phyloP scores from a whole-genome alignment of 2,329 filamentous ascomycete species.

The Colletotrichum sansevieriae region DNA sequence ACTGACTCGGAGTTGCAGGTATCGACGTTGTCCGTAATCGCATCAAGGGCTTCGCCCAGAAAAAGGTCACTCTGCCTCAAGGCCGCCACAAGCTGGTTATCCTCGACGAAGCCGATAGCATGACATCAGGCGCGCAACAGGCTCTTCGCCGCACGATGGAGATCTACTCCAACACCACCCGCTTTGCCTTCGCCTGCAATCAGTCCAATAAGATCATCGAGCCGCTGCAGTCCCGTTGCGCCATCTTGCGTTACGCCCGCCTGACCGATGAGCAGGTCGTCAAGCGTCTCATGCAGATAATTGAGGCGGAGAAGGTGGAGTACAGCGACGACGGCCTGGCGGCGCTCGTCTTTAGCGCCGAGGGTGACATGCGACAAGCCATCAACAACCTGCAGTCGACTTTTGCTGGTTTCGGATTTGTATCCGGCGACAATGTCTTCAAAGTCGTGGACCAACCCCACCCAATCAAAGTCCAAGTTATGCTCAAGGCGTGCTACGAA shows the following conservation, averaged over 20 bases:
- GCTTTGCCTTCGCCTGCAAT: constrained; percentile 98
- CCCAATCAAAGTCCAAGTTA: constrained; percentile 97
- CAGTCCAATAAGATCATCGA: constrained; percentile 99
- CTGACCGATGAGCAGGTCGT: constrained; percentile 94
- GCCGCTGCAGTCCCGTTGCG: constrained; percentile 96
- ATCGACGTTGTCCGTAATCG: constrained; percentile 98
- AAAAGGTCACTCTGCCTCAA: constrained; percentile 93
- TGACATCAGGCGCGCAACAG: constrained; percentile 97
- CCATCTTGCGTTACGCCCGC: constrained; percentile 92
- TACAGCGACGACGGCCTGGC: constrained; percentile 94
- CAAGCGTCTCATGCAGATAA: constrained; percentile 90
- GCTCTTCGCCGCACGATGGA: constrained; percentile 97
- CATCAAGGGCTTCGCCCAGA: constrained; percentile 98
- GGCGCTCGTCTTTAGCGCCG: constrained; percentile 95
- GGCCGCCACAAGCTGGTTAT: constrained; percentile 97
- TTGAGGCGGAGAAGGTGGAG: constrained; percentile 89
- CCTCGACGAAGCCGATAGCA: constrained; percentile 96
- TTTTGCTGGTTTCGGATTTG: constrained; percentile 91
- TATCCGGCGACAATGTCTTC: constrained; percentile 98
- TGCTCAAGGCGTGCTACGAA: constrained; percentile 98
- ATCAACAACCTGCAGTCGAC: constrained; percentile 99
- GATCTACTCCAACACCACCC: constrained; percentile 95
- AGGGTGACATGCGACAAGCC: constrained; percentile 98
- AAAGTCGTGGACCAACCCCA: constrained; percentile 97
- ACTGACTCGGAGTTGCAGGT: constrained; percentile 59